Base-by-base conservation (phyloP, 208 protist species). In the Trypanosoma grayi region DNA sequence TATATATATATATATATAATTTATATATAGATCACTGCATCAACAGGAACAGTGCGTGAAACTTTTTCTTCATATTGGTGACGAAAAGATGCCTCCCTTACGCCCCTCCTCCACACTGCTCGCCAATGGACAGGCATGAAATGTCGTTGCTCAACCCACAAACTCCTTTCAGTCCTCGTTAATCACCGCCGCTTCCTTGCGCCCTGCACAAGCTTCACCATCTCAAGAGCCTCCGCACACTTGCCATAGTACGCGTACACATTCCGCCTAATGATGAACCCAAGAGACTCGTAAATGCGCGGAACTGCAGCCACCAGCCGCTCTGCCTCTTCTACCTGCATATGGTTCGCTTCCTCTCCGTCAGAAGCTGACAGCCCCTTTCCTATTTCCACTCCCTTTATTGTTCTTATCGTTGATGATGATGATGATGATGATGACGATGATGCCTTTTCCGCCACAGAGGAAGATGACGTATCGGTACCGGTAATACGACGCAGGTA, bases 221-320 rank as follows among this genome's bases (percentile, higher is more conserved):
- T 79, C 63, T 93, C 86, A 60, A 90, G 78, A 2, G 73, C 86
- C 41, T 93, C 83, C 10, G 65, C 56, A 40, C 46, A 37, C 0
- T 60, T 59, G 33, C 40, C 75, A 51, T 93, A 93, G 65, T 93
- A 93, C 14, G 58, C 41, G 9, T 68, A 72, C 3, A 88, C 55
- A 41, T 78, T 58, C 8, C 76, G 56, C 9, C 86, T 70, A 40
- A 78, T 66, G 16, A 18, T 40, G 46, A 93, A 93, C 10, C 81
- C 78, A 14, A 79, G 51, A 1, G 10, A 45, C 11, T 60, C 60
- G 52, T 93, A 93, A 45, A 93, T 60, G 6, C 61, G 25, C 11
- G 54, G 61, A 7, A 75, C 56, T 3, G 56, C 70, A 20, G 53
- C 27, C 2, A 81, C 62, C 0, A 82, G 66, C n/a, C 58, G 65